These are phyloP conservation scores for Nemania serpens DNA, from an alignment of 2,329 filamentous ascomycete genomes.

Conservation along the genomic window DNA sequence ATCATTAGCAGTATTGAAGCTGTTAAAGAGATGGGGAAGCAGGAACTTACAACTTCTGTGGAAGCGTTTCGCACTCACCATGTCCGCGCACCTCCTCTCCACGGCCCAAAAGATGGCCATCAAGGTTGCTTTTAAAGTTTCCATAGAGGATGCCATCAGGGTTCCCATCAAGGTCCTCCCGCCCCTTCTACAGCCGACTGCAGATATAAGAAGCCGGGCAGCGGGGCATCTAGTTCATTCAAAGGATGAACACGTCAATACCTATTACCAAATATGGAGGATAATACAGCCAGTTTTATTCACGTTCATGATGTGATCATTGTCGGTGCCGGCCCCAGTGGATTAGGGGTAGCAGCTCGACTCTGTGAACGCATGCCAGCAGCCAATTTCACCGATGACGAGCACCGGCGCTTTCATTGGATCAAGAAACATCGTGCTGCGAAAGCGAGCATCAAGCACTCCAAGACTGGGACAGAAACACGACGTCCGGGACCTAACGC, in stretches of 20 bases:
- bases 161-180: slow-evolving; percentile 24
- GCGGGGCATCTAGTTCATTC: background rate
- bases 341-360: slow-evolving; percentile 73
- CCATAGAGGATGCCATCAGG: slow-evolving; percentile 15
- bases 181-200: background rate
- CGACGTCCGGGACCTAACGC: slow-evolving; percentile 38
- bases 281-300: slow-evolving; percentile 24
- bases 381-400: slow-evolving; percentile 81
- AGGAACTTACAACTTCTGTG: background rate
- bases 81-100: background rate
- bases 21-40: background rate
- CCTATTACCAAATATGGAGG: slow-evolving; percentile 24
- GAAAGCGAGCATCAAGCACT: slow-evolving; percentile 62
- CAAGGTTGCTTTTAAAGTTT: slow-evolving; percentile 24
- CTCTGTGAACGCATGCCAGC: slow-evolving; percentile 74
- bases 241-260: slow-evolving; percentile 2
- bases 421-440: slow-evolving; percentile 65
- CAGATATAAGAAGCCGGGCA: slow-evolving; percentile 4
- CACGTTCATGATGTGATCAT: slow-evolving; percentile 69
- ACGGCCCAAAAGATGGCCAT: background rate
- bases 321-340: slow-evolving; percentile 75
- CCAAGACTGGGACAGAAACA: slow-evolving; percentile 46
- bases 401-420: slow-evolving; percentile 82
- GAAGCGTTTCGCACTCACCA: background rate
- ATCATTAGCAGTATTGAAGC: background rate